Percentiles rank a stretch among this genome's conserved stretches.
These are phyloP conservation scores for Dittrichia graveolens DNA, from an alignment of 129 eudicot species.

Conservation along the genomic window DNA sequence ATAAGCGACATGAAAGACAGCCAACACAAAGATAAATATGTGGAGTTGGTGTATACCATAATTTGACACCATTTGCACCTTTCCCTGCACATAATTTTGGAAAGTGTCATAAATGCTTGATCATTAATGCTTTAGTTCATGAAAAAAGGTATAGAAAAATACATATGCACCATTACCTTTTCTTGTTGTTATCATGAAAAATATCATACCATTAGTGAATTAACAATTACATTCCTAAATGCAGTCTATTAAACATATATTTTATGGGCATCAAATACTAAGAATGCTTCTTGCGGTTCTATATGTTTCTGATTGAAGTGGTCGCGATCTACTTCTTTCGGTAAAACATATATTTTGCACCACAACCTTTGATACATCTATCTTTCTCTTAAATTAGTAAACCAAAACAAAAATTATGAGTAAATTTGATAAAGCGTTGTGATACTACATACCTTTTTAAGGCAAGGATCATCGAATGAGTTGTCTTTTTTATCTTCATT, in stretches of 20 bases:
- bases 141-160: too few relatives aligned
- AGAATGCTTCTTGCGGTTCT: too few relatives aligned
- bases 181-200: too few relatives aligned
- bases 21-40: constrained; percentile 70
- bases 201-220: too few relatives aligned
- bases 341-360: too few relatives aligned
- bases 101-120: neutral
- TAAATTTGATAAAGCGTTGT: neutral
- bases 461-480: constrained; percentile 42
- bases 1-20: constrained; percentile 58
- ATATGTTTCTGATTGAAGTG: too few relatives aligned
- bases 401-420: neutral
- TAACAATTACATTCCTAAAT: too few relatives aligned
- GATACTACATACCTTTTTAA: constrained; percentile 28
- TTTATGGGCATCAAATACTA: too few relatives aligned
- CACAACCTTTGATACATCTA: too few relatives aligned
- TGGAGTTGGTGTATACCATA: constrained; percentile 81
- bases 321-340: too few relatives aligned
- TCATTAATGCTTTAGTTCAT: neutral
- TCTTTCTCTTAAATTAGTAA: neutral
- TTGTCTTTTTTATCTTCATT: neutral
- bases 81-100: constrained; percentile 42
- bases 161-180: too few relatives aligned
- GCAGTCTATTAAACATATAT: too few relatives aligned
- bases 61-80: constrained; percentile 59